Base-by-base conservation (phyloP, 768 basidiomycete species). In the Dacryopinax spathularia region DNA sequence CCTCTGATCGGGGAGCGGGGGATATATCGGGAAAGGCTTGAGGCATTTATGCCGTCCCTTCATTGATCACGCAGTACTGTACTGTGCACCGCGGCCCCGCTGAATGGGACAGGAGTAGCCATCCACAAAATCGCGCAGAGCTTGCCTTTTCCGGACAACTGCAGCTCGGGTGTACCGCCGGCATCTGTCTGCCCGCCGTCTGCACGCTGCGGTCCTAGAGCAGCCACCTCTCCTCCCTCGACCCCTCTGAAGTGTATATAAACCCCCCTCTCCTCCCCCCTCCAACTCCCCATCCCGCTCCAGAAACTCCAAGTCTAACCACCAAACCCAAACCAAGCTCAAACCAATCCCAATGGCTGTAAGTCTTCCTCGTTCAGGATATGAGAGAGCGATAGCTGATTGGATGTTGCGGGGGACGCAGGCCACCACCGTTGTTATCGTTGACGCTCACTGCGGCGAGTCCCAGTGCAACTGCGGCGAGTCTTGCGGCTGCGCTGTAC, bases 381-480 rank as follows among this genome's bases (percentile, higher is more conserved):
- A 5, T 18, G 4, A 6, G 18, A 41, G 22, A 18, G 18, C 6
- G 22, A 41, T n/a, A n/a, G 48, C 48, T 56, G 25, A 56, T 29
- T 13, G n/a, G n/a, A n/a, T n/a, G n/a, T n/a, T 20, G 25, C 25
- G 7, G 15, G 12, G 10, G 5, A 3, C 10, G 10, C 18, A 56
- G 48, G 5, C 48, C 29, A 56, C 48, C 29, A 25, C 48, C 48
- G 48, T 56, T 56, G 48, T 27, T 5, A 6, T 27, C 22, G 48
- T 56, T 31, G 48, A 56, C 29, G 48, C 48, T 29, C 48, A 56
- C 48, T 56, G 48, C 29, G 48, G 48, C 48, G 48, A 56, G 48
- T 56, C 48, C 25, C 22, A 56, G 48, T 56, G 48, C 48, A 56
- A 56, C 48, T 56, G 48, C 48, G 48, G 48, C 29, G 48, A 56